A percentile compares a stretch with the other conserved stretches of the same genome.
These are phyloP conservation scores for Lactuca sativa DNA, from an alignment of 129 eudicot species.

Conservation along the genomic window DNA sequence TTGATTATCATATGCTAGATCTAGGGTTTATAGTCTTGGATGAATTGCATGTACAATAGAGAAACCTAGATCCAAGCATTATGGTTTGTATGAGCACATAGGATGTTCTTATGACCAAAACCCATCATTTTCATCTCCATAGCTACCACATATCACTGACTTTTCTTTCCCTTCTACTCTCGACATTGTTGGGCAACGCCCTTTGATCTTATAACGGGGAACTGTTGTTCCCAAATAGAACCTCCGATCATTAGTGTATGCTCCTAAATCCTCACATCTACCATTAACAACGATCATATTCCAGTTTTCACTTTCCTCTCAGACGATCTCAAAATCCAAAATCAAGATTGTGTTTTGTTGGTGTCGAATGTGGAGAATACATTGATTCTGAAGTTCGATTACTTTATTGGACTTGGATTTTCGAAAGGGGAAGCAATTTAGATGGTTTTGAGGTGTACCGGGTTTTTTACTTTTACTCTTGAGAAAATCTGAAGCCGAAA, in stretches of 20 bases:
- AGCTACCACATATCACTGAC: too few relatives aligned
- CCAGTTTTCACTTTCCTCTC: constrained; percentile 77
- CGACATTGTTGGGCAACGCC: too few relatives aligned
- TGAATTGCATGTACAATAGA: too few relatives aligned
- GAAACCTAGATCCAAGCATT: too few relatives aligned
- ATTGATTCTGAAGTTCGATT: constrained; percentile 74
- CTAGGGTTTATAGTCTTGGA: too few relatives aligned
- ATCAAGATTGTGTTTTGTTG: constrained; percentile 70
- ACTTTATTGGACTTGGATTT: constrained; percentile 58
- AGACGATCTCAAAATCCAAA: constrained; percentile 54
- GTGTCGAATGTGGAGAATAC: constrained; percentile 90
- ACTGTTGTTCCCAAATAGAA: too few relatives aligned
- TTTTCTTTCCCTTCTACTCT: too few relatives aligned
- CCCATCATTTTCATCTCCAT: too few relatives aligned
- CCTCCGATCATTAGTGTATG: constrained; percentile 84
- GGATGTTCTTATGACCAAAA: too few relatives aligned
- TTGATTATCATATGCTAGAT: too few relatives aligned
- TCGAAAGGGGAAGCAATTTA: constrained; percentile 61
- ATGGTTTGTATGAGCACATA: too few relatives aligned
- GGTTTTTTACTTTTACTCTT: constrained; percentile 76
- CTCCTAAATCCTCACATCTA: constrained; percentile 66
- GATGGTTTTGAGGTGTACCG: constrained; percentile 90
- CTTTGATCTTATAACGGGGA: too few relatives aligned
- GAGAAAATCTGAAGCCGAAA: constrained; percentile 86
- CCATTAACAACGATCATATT: constrained; percentile 47